Conservation (phyloP, 345 rosid genomes). For the Ceriops tagal region DNA sequence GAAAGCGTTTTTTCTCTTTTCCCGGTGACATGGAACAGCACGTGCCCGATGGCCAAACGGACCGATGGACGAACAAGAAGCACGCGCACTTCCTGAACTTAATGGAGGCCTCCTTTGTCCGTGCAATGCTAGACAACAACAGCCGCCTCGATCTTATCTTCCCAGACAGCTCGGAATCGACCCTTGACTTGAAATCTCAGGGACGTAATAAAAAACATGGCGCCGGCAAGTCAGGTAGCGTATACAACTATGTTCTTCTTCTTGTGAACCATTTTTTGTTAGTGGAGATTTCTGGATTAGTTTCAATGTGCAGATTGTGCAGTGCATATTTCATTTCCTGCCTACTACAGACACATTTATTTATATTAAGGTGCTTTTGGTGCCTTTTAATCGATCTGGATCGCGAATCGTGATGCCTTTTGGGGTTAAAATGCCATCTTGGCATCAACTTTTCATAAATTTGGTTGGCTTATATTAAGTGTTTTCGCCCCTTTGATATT, state of each 20-base stretch:
- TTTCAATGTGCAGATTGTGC: no score
- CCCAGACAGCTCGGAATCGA: conserved; percentile 45
- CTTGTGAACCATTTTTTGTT: neutral
- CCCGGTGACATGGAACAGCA: conserved; percentile 14
- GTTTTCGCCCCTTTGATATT: no score
- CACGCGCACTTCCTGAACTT: conserved; percentile 38
- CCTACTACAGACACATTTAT: neutral
- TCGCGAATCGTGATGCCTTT: no score
- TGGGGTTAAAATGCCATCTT: no score
- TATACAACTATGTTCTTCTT: neutral
- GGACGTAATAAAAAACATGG: conserved; percentile 15
- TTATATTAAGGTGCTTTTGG: neutral
- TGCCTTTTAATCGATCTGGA: neutral
- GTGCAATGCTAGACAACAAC: conserved; percentile 27
- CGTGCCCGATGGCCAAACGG: neutral
- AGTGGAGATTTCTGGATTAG: neutral
- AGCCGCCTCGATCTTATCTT: conserved; percentile 39
- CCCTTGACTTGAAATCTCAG: conserved; percentile 33
- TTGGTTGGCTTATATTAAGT: no score
- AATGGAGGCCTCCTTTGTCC: conserved; percentile 49
- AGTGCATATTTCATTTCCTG: no score
- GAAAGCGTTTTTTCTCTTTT: neutral
- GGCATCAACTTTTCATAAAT: no score
- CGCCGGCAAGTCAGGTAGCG: neutral
- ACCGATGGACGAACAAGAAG: conserved; percentile 48